These are phyloP conservation scores for Uncinocarpus reesii DNA, from an alignment of 2,329 filamentous ascomycete genomes.

Conservation along the genomic window DNA sequence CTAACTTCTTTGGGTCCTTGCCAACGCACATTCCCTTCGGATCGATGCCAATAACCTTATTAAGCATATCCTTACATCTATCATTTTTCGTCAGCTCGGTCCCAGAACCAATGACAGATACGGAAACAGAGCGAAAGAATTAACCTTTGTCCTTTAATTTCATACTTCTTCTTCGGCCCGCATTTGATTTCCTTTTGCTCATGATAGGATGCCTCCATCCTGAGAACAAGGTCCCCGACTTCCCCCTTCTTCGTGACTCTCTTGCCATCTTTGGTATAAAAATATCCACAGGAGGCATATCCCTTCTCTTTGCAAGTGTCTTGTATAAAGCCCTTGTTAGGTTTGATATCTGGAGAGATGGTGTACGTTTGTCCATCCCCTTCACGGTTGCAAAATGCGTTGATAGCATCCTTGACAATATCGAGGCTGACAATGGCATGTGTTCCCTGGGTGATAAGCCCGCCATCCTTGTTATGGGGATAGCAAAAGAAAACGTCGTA, in stretches of 20 bases:
- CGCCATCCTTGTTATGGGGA: constrained; percentile 10
- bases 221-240: neutral
- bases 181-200: neutral
- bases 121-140: neutral
- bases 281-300: neutral
- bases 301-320: constrained; percentile 9
- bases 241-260: neutral
- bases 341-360: constrained; percentile 2
- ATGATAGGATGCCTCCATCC: neutral
- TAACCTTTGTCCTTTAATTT: constrained; percentile 1
- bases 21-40: constrained; percentile 1
- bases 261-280: constrained; percentile 7
- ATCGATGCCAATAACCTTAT: neutral
- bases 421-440: constrained; percentile 2
- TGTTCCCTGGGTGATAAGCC: neutral
- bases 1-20: neutral
- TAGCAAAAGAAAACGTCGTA: constrained; percentile 11
- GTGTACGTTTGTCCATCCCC: constrained; percentile 11
- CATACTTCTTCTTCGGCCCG: constrained; percentile 1
- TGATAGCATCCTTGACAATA: constrained; percentile 16
- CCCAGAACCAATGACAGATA: neutral
- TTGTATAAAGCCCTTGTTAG: constrained; percentile 8
- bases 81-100: neutral
- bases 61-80: constrained; percentile 6
- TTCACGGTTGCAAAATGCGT: constrained; percentile 10